These are phyloP conservation scores for Amphibolis antarctica DNA, from an alignment of 106 monocot species.

Conservation along the genomic window DNA sequence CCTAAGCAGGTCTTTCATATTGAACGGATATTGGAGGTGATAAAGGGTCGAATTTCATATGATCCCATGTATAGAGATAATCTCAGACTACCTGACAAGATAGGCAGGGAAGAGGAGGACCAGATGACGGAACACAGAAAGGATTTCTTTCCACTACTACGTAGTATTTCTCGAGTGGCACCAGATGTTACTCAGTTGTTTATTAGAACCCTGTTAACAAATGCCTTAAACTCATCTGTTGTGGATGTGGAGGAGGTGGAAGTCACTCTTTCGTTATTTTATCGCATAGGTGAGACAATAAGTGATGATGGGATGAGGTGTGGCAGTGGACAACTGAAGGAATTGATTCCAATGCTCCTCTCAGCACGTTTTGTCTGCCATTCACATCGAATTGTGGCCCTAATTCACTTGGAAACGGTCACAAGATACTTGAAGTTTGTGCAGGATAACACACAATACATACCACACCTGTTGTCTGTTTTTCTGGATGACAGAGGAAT, in stretches of 20 bases:
- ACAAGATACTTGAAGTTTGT: slow-evolving; percentile 90
- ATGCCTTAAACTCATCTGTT: slow-evolving; percentile 30
- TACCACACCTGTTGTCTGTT: slow-evolving; percentile 51
- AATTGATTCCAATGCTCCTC: slow-evolving; percentile 68
- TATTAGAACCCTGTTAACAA: slow-evolving; percentile 44
- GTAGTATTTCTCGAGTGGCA: slow-evolving; percentile 58
- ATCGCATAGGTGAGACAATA: slow-evolving; percentile 62
- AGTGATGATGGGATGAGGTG: slow-evolving; percentile 56
- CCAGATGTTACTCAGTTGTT: slow-evolving; percentile 62
- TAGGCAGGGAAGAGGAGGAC: slow-evolving; percentile 91
- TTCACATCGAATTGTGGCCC: slow-evolving; percentile 76
- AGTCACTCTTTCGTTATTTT: slow-evolving; percentile 58
- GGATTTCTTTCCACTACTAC: slow-evolving; percentile 49
- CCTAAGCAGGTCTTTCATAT: slow-evolving; percentile 51
- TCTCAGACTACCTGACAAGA: slow-evolving; percentile 75
- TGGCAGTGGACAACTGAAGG: slow-evolving; percentile 51
- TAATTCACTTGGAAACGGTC: slow-evolving; percentile 71
- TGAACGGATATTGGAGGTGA: slow-evolving; percentile 61
- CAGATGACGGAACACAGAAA: slow-evolving; percentile 65
- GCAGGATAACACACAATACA: slow-evolving; percentile 65
- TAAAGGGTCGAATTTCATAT: slow-evolving; percentile 46
- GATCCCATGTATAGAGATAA: slow-evolving; percentile 55
- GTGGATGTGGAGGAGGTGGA: slow-evolving; percentile 74
- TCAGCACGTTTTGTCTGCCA: slow-evolving; percentile 63
- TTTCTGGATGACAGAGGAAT: slow-evolving; percentile 91